A percentile compares a stretch with the other conserved stretches of the same genome.
Conservation (phyloP, 2,329 filamentous ascomycete genomes). For the Colletotrichum coccodes region DNA sequence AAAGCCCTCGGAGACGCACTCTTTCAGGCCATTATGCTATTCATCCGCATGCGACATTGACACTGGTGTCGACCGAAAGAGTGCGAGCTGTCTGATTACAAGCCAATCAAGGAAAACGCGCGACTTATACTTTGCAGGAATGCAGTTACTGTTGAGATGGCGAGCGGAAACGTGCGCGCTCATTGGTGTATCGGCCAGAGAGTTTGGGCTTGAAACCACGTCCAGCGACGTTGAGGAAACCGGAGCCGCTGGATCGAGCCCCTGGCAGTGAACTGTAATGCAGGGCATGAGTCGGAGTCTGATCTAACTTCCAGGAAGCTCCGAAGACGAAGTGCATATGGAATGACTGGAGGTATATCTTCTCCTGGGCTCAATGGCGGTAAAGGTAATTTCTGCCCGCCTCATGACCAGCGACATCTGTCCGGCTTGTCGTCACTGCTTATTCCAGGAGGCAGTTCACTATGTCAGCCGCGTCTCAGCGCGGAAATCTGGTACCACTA, state of each 20-base stretch:
- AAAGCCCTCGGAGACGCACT: background rate
- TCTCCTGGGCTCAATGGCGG: background rate
- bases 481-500: constrained; percentile 13
- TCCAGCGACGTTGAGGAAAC: background rate
- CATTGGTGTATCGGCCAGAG: background rate
- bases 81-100: background rate
- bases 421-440: too few species aligned
- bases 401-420: background rate
- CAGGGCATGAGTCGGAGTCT: background rate
- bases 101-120: background rate
- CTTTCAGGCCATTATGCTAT: background rate
- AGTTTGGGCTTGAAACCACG: constrained; percentile 1
- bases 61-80: background rate
- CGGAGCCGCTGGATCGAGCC: background rate
- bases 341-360: background rate
- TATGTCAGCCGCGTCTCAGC: constrained; percentile 20
- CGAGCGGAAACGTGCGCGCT: background rate
- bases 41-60: background rate
- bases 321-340: background rate
- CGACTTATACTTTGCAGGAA: background rate
- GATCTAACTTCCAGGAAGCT: background rate
- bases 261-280: background rate
- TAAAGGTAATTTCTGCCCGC: background rate
- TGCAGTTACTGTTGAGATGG: background rate
- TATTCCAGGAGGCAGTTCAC: background rate